Evolutionary conservation across 2,329 filamentous ascomycete species (phyloP).

Genomic region (Phaeoacremonium minimum): DNA sequence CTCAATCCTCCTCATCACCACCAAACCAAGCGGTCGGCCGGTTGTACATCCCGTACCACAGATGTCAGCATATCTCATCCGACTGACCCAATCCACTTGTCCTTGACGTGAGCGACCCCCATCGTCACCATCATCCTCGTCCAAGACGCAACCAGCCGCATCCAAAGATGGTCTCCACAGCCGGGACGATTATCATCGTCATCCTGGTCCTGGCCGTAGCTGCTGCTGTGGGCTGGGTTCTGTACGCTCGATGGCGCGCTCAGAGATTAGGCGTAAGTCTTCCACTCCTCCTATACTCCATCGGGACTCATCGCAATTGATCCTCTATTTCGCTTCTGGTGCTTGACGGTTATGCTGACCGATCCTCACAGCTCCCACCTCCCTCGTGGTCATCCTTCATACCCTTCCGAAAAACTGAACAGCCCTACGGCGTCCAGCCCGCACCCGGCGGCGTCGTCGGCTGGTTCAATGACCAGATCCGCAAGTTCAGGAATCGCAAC

Average conservation of each 20-base stretch:
- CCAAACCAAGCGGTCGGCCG: too few relatives aligned
- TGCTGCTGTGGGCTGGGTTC: slow-evolving; percentile 60
- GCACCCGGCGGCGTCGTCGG: slow-evolving; percentile 61
- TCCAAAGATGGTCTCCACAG: slow-evolving; percentile 48
- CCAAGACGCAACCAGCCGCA: slow-evolving; percentile 2
- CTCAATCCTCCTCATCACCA: too few relatives aligned
- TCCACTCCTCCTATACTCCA: slow-evolving; percentile 3
- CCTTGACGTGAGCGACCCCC: background rate
- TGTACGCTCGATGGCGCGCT: slow-evolving; percentile 69
- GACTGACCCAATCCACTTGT: slow-evolving; percentile 1
- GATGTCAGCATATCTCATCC: too few relatives aligned
- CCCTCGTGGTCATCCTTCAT: slow-evolving; percentile 65
- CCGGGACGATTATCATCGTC: slow-evolving; percentile 69
- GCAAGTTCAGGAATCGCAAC: slow-evolving; percentile 60
- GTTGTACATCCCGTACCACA: background rate
- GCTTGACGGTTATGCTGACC: slow-evolving; percentile 7
- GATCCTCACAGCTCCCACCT: slow-evolving; percentile 54
- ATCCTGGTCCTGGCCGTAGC: slow-evolving; percentile 58
- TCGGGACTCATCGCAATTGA: slow-evolving; percentile 1
- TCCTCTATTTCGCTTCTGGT: slow-evolving; percentile 7
- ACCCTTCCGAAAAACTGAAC: slow-evolving; percentile 57
- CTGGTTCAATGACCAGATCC: slow-evolving; percentile 68
- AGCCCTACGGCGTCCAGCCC: slow-evolving; percentile 45
- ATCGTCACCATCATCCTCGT: background rate
- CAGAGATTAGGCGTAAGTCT: slow-evolving; percentile 63